A percentile compares a stretch with the other conserved stretches of the same genome.
Evolutionary conservation across 805 yeast genomes (phyloP).

Genomic region (Kluyveromyces siamensis): DNA sequence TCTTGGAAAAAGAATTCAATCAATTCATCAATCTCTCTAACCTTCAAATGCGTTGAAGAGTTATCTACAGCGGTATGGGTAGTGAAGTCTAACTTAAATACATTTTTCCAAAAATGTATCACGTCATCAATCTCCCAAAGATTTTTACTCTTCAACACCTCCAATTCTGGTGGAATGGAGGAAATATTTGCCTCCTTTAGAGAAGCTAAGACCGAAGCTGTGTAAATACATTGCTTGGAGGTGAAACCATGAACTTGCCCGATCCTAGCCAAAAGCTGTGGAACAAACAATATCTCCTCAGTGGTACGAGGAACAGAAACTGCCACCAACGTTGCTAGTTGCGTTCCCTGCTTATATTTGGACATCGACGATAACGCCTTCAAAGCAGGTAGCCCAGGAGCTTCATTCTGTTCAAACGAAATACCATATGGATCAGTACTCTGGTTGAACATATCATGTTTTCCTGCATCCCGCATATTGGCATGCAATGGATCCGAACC

Average conservation of each 20-base stretch:
- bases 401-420: slow-evolving; percentile 56
- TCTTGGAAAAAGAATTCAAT: slow-evolving; percentile 62
- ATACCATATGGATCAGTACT: slow-evolving; percentile 25
- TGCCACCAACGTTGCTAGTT: slow-evolving; percentile 52
- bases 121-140: slow-evolving; percentile 24
- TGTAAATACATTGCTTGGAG: slow-evolving; percentile 58
- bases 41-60: slow-evolving; percentile 5
- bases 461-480: slow-evolving; percentile 17
- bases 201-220: slow-evolving; percentile 64
- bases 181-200: slow-evolving; percentile 44
- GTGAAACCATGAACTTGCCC: slow-evolving; percentile 65
- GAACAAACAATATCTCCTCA: slow-evolving; percentile 68
- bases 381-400: slow-evolving; percentile 69
- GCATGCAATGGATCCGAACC: slow-evolving; percentile 4
- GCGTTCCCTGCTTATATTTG: slow-evolving; percentile 37
- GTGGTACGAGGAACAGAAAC: slow-evolving; percentile 69
- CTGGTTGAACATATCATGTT: slow-evolving; percentile 14
- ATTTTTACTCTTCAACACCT: slow-evolving; percentile 12
- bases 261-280: slow-evolving; percentile 58
- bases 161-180: slow-evolving; percentile 8
- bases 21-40: slow-evolving; percentile 47
- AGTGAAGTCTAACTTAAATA: slow-evolving; percentile 16
- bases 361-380: slow-evolving; percentile 53
- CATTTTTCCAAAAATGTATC: slow-evolving; percentile 13
- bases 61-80: slow-evolving; percentile 1